Percentiles rank a stretch among this genome's conserved stretches.
phyloP scores from a whole-genome alignment of 306 rosid species.

The Glycine latifolia region DNA sequence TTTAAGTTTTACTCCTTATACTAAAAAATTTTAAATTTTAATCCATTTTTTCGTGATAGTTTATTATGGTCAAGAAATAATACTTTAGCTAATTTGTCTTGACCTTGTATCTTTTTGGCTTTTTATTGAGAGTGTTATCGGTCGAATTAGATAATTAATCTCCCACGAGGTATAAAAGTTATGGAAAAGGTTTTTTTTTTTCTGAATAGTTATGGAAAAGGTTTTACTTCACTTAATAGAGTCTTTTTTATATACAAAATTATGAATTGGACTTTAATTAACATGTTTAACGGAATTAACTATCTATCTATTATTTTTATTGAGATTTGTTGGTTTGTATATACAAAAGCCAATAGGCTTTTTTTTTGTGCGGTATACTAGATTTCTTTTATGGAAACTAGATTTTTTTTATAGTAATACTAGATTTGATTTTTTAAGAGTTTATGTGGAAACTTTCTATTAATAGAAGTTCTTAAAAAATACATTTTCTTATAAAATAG shows the following conservation, averaged over 20 bases:
- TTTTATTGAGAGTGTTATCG: neutral
- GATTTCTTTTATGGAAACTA: too few relatives aligned
- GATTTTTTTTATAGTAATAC: too few relatives aligned
- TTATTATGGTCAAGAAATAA: too few relatives aligned
- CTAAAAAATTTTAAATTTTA: too few relatives aligned
- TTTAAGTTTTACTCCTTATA: too few relatives aligned
- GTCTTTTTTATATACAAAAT: neutral
- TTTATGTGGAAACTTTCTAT: neutral
- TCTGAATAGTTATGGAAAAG: too few relatives aligned
- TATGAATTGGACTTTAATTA: neutral
- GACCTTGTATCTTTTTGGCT: neutral
- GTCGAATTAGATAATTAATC: neutral
- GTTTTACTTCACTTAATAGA: neutral
- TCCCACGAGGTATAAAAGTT: too few relatives aligned
- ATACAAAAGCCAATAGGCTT: too few relatives aligned
- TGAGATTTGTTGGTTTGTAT: neutral
- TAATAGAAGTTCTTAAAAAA: neutral
- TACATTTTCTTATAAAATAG: neutral
- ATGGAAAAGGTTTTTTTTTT: too few relatives aligned
- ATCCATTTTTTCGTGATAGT: too few relatives aligned
- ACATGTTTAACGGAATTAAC: neutral
- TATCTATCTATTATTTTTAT: too few relatives aligned
- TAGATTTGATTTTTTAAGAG: neutral
- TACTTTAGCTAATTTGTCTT: neutral
- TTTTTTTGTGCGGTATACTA: too few relatives aligned